Base-by-base conservation (phyloP, 2,329 filamentous ascomycete genomes). In the Venturia oleaginea region DNA sequence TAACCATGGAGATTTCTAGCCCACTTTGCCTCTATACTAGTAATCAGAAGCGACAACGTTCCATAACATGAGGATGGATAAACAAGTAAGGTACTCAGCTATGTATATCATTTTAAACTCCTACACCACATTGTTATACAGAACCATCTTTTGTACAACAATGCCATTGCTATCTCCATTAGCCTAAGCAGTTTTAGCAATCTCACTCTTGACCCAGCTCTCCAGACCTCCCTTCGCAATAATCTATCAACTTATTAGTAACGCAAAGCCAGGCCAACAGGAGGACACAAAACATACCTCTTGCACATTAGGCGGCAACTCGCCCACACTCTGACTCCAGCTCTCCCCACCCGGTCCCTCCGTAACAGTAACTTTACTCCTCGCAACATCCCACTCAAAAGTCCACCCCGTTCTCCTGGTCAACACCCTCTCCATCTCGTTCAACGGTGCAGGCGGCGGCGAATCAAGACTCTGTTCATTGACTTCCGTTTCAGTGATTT, bases 261-360 rank as follows among this genome's bases (percentile, higher is more conserved):
- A 24, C 22, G 5, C 46, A 22, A 48, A 37, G 13, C 13, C 38
- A 2, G 17, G 17, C 4, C 13, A 17, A 4, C 11, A 15, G 4
- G 38, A 40, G 11, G 13, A 15, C 38, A 17, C 38, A 40, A 51
- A 27, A 51, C 46, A 51, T 51, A 51, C 46, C 22, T 77, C 89
- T 74, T 96, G 92, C 64, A 96, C 89, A 71, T 93, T 96, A 0
- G 89, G 85, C 17, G 91, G 89, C 67, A 96, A 73, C 78, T 94
- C 89, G 8, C 90, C 90, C 0, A 96, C 91, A 76, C 88, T 90
- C 72, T 94, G 84, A 61, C 80, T 87, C 91, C 91, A 96, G 43
- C 77, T 83, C 64, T 80, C 73, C 0, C 89, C 89, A 57, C 81
- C 80, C 13, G 15, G 13, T 1, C 87, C 86, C 77, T 96, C 90